Conservation (phyloP, 768 basidiomycete species). For the Leccinum variicolor region DNA sequence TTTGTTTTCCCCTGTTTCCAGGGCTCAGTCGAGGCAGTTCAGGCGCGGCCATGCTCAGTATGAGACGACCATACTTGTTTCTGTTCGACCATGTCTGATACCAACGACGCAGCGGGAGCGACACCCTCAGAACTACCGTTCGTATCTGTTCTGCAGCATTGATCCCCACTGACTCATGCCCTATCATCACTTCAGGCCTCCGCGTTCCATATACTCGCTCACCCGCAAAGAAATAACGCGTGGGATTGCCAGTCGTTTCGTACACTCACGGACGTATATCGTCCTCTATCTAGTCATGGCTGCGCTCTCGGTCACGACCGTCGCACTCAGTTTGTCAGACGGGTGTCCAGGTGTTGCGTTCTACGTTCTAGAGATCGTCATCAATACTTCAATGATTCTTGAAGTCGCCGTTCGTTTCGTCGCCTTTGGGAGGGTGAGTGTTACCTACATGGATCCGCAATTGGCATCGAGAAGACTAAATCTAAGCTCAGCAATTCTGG, state of each 20-base stretch:
- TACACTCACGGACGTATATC: slow-evolving; percentile 85
- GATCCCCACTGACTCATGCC: slow-evolving; percentile 14
- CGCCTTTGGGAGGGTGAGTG: slow-evolving; percentile 86
- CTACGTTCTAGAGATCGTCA: slow-evolving; percentile 84
- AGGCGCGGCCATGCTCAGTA: neutral
- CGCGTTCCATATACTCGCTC: slow-evolving; percentile 82
- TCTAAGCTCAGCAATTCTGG: slow-evolving; percentile 81
- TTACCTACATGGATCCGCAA: neutral
- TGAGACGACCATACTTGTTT: slow-evolving; percentile 3
- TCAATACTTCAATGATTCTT: slow-evolving; percentile 88
- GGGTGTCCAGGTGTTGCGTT: slow-evolving; percentile 88
- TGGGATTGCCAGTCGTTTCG: slow-evolving; percentile 86
- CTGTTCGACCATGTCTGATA: slow-evolving; percentile 35
- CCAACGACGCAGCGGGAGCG: slow-evolving; percentile 33
- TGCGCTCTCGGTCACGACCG: slow-evolving; percentile 79
- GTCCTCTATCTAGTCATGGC: slow-evolving; percentile 89
- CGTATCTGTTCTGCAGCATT: slow-evolving; percentile 16
- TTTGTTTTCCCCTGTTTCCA: slow-evolving; percentile 20
- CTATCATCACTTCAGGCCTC: slow-evolving; percentile 48
- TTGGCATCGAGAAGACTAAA: slow-evolving; percentile 2
- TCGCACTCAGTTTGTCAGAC: slow-evolving; percentile 75
- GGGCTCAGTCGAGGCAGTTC: neutral
- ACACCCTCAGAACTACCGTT: slow-evolving; percentile 27
- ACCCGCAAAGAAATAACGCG: slow-evolving; percentile 78
- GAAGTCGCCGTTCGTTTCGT: slow-evolving; percentile 91